Evolutionary conservation across 2,329 filamentous ascomycete species (phyloP).

Genomic region (Penicillium sp.): DNA sequence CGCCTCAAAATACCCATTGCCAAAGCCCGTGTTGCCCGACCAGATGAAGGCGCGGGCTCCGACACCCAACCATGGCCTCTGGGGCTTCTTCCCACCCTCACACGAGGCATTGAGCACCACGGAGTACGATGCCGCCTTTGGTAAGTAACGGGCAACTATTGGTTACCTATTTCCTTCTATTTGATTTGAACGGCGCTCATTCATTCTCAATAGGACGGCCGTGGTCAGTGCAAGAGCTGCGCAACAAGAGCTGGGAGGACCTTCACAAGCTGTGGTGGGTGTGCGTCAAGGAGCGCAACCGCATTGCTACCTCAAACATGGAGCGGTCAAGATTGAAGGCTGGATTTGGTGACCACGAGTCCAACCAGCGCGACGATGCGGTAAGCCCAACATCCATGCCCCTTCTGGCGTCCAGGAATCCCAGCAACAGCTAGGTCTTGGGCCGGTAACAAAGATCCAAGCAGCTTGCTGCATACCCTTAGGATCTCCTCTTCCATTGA

Average conservation of each 20-base stretch:
- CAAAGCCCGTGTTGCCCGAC: slow-evolving; percentile 69
- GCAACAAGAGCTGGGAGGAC: slow-evolving; percentile 91
- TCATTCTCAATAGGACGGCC: slow-evolving; percentile 62
- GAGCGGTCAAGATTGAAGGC: slow-evolving; percentile 72
- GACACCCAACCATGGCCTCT: slow-evolving; percentile 83
- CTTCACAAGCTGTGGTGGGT: slow-evolving; percentile 93
- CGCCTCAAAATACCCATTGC: slow-evolving; percentile 73
- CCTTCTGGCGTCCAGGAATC: not conserved
- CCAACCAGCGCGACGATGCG: slow-evolving; percentile 65
- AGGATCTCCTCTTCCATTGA: not conserved
- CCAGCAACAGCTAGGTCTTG: not conserved
- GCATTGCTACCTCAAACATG: slow-evolving; percentile 75
- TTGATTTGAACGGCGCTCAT: slow-evolving; percentile 22
- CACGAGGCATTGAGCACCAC: slow-evolving; percentile 74
- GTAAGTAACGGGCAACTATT: slow-evolving; percentile 45
- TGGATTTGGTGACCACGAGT: slow-evolving; percentile 76
- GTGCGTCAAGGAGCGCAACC: slow-evolving; percentile 88
- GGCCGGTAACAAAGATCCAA: not conserved
- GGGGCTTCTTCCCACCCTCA: slow-evolving; percentile 83
- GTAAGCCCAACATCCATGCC: slow-evolving; percentile 60
- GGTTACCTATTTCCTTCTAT: not conserved
- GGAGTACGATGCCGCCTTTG: slow-evolving; percentile 72
- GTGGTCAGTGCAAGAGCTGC: slow-evolving; percentile 85
- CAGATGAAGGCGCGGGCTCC: slow-evolving; percentile 56
- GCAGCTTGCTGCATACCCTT: not conserved